Percentiles rank a stretch among this genome's conserved stretches.
phyloP scores from a whole-genome alignment of 176 grass and related monocot species.

The Pharus latifolius region DNA sequence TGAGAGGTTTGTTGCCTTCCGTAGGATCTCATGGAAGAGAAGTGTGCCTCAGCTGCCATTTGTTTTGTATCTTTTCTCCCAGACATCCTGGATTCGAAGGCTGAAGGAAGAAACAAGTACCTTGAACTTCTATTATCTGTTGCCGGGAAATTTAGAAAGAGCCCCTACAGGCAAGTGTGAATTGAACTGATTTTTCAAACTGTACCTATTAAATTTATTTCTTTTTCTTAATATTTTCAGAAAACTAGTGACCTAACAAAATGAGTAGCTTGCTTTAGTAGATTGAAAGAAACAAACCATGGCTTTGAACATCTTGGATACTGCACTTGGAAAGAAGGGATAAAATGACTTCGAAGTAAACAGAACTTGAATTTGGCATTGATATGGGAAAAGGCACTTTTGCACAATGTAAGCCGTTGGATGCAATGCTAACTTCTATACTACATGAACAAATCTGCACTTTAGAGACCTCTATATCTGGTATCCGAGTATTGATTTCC shows the following conservation, averaged over 20 bases:
- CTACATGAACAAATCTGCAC: not conserved
- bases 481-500: too few relatives aligned
- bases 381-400: not conserved
- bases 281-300: not conserved
- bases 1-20: not conserved
- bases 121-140: constrained; percentile 72
- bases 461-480: not conserved
- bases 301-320: too few relatives aligned
- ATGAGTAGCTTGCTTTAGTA: not conserved
- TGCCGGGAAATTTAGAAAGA: constrained; percentile 89
- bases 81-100: constrained; percentile 97
- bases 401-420: not conserved
- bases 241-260: not conserved
- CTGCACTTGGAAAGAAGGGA: not conserved
- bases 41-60: constrained; percentile 90
- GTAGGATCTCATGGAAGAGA: constrained; percentile 89
- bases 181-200: not conserved
- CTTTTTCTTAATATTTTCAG: not conserved
- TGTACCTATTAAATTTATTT: not conserved
- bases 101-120: constrained; percentile 92
- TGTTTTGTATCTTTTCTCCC: constrained; percentile 99
- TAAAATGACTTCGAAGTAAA: not conserved
- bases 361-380: not conserved
- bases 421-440: not conserved
- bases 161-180: constrained; percentile 80